Evolutionary conservation across 306 rosid species (phyloP).

Genomic region (Castanea mollissima): DNA sequence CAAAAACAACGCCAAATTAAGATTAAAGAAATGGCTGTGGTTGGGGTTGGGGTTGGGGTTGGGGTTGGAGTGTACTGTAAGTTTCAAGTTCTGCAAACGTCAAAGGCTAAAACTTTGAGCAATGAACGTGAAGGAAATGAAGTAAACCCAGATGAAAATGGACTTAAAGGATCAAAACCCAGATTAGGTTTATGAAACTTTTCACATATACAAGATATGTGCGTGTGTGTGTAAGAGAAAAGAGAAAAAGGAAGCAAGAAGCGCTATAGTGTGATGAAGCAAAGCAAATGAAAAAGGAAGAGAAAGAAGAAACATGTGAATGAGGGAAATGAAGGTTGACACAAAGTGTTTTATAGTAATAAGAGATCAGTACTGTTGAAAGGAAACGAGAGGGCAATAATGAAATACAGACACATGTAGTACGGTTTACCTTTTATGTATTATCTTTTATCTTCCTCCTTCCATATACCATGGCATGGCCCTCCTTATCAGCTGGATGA

Average conservation of each 20-base stretch:
- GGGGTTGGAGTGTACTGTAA: not conserved
- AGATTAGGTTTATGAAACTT: conserved; percentile 6
- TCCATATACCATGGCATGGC: not conserved
- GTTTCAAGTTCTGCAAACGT: not conserved
- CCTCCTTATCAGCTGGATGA: not conserved
- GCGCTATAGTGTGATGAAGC: not conserved
- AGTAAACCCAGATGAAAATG: not conserved
- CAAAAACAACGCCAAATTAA: not conserved
- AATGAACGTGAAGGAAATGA: not conserved
- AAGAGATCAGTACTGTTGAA: not conserved
- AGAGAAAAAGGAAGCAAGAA: not conserved
- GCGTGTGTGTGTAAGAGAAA: not conserved
- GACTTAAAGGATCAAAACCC: conserved; percentile 5
- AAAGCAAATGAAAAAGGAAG: not conserved
- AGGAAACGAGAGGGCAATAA: too few species aligned
- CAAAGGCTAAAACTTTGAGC: not conserved
- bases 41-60: not conserved
- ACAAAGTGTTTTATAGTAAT: conserved; percentile 31
- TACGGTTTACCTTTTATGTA: too few species aligned
- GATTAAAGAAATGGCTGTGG: not conserved
- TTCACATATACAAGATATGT: not conserved
- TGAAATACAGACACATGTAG: not conserved
- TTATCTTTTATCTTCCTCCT: too few species aligned
- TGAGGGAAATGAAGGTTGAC: conserved; percentile 7
- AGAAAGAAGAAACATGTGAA: not conserved